Evolutionary conservation across 495 filamentous ascomycete genomes (phyloP), one percentile per base, ranked within the genome.

Genomic region (Neurospora pannonica): DNA sequence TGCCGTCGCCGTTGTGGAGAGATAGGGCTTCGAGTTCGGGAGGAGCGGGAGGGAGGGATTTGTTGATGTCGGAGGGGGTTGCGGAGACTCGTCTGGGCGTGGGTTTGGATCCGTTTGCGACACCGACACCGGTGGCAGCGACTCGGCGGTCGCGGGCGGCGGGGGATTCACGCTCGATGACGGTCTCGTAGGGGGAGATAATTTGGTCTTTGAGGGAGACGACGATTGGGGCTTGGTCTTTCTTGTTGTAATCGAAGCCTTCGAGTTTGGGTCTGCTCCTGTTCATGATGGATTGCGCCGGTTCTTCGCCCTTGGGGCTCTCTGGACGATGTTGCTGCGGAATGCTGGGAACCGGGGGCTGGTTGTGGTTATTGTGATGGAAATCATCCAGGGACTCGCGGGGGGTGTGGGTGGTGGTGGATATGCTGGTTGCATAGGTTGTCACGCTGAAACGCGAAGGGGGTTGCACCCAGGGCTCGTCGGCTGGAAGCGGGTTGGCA

Each of bases 361-460:
- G 81, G 37, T 82, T 80, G 17, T 75, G 62, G 6, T 15, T 9
- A 9, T 67, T 67, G 71, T 78, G 71, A 54, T 74, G 31, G 36
- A 71, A 71, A 38, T 84, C 79, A 70, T 87, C 83, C 39, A 86
- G 79, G 38, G 87, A 88, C 24, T 87, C 86, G 11, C 86, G 85
- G 21, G 89, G 89, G 39, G 90, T 89, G 54, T n/a, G n/a, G n/a
- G 85, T 86, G 19, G 85, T 85, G 39, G 83, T 85, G 24, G 54
- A 67, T 34, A 67, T 19, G 21, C 85, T 86, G 4, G 89, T 85
- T n/a, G 89, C 88, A 78, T 91, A 91, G 4, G 92, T 94, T 19
- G 91, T 91, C 69, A 90, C 83, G 80, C 90, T 94, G 83, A 93
- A 94, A 48, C 91, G 92, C 72, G 92, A 94, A 0, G 80, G 78